Base-by-base conservation (phyloP, 495 filamentous ascomycete species). In the Wilcoxina mikolae region DNA sequence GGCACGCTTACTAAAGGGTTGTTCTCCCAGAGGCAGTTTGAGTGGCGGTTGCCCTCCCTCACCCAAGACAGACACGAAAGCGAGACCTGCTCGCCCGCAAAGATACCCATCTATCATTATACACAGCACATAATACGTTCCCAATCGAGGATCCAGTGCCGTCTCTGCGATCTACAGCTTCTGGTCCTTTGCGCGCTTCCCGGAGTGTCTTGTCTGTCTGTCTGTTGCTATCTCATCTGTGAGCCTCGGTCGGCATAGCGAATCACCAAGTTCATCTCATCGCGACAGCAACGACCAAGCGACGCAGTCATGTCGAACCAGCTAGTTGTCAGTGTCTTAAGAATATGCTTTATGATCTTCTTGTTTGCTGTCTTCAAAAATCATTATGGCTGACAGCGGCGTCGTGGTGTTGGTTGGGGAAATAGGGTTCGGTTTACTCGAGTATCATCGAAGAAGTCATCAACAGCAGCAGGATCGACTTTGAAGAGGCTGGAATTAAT, bases 401-500 rank as follows among this genome's bases (percentile, higher is more conserved):
- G 42, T 39, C 43, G 60, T 55, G 51, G 27, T 47, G 56, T 38
- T 47, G 60, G 56, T 51, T 42, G 55, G 43, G 56, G 60, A 55
- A 64, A 59, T 38, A 85, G 83, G 91, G 93, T 65, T 64, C 68
- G 56, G 80, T 95, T 57, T 99, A 95, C 73, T 74, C 82, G 67
- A 76, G 81, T 67, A 84, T 96, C 73, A 95, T 99, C 70, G 73
- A 85, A 55, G 89, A 91, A 68, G 88, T 96, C 56, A 81, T 94
- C 66, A 79, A 84, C 56, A 77, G 78, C 52, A 94, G 88, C 64
- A 78, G 85, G 68, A 82, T 90, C 63, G 89, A 95, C 68, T 96
- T 99, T 69, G 93, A 99, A 69, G 91, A 96, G 68, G 84, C 82
- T 62, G 93, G 93, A 58, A 84, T 96, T 56, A 86, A 91, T 55